phyloP scores from a whole-genome alignment of 83 land plant genomes.

The Picea abies region DNA sequence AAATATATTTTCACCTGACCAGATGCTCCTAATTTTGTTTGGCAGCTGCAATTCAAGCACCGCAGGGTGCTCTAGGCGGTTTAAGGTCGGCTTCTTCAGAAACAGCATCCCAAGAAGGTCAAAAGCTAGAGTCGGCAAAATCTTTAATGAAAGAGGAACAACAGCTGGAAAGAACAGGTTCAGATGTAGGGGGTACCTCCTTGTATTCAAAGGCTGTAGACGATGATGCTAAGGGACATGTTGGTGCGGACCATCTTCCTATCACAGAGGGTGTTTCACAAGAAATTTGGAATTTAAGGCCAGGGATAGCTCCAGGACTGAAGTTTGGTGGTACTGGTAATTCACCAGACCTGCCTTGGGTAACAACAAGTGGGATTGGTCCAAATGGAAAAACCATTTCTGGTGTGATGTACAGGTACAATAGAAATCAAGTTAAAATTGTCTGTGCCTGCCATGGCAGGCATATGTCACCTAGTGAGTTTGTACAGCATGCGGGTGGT shows the following conservation, averaged over 20 bases:
- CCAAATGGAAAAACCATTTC: slow-evolving; percentile 82
- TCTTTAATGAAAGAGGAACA: slow-evolving; percentile 13
- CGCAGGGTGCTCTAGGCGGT: slow-evolving; percentile 13
- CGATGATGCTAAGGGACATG: slow-evolving; percentile 23
- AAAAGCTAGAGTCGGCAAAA: slow-evolving; percentile 24
- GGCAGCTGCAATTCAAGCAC: slow-evolving; percentile 20
- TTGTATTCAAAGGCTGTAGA: slow-evolving; percentile 38
- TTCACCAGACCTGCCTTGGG: slow-evolving; percentile 92
- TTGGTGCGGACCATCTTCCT: slow-evolving; percentile 13
- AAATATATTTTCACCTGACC: no score
- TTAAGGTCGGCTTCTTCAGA: slow-evolving; percentile 18
- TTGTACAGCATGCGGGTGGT: slow-evolving; percentile 75
- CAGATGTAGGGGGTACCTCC: slow-evolving; percentile 24
- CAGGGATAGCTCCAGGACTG: slow-evolving; percentile 69
- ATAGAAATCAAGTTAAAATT: slow-evolving; percentile 63
- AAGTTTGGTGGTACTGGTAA: slow-evolving; percentile 89
- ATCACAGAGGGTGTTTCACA: slow-evolving; percentile 22
- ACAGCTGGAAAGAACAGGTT: slow-evolving; percentile 29
- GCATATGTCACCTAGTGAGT: slow-evolving; percentile 91
- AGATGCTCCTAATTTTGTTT: no score
- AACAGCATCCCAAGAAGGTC: slow-evolving; percentile 26
- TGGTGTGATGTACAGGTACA: slow-evolving; percentile 78
- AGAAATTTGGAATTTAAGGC: slow-evolving; percentile 60
- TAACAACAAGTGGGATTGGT: slow-evolving; percentile 81
- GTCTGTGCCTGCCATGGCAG: slow-evolving; percentile 97